Evolutionary conservation across 1,139 yeast genomes (phyloP).

Genomic region (Yamadazyma diddensiae): DNA sequence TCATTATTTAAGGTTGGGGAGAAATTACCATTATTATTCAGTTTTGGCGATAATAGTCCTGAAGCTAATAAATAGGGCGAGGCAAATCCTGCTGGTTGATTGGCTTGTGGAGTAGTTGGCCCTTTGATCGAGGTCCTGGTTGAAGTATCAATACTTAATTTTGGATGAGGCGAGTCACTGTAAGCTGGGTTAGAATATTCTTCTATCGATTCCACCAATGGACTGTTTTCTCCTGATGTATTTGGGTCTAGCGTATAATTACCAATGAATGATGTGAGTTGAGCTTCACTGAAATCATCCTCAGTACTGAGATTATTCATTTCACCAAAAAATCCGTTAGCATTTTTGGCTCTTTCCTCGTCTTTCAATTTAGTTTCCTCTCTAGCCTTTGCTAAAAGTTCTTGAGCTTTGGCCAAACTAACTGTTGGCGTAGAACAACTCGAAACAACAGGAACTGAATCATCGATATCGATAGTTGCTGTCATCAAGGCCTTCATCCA

Average conservation of each 20-base stretch:
- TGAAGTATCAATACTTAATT: constrained; percentile 31
- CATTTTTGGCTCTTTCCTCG: constrained; percentile 39
- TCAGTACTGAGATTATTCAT: constrained; percentile 26
- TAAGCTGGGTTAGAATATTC: constrained; percentile 14
- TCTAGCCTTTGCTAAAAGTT: constrained; percentile 75
- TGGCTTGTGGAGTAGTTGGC: constrained; percentile 32
- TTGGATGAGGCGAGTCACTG: constrained; percentile 19
- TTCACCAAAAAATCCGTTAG: constrained; percentile 20
- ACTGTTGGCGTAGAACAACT: constrained; percentile 95
- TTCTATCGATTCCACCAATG: constrained; percentile 32
- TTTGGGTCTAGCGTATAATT: constrained; percentile 22
- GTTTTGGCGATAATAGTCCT: constrained; percentile 51
- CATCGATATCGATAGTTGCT: constrained; percentile 95
- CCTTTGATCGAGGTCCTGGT: constrained; percentile 20
- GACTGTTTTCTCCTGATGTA: constrained; percentile 26
- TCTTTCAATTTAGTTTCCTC: constrained; percentile 66
- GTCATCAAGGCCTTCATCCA: constrained; percentile 97
- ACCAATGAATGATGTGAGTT: constrained; percentile 16
- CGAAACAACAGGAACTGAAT: constrained; percentile 87
- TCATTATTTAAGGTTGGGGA: constrained; percentile 18
- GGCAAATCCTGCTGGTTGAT: constrained; percentile 43
- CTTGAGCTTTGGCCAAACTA: constrained; percentile 82
- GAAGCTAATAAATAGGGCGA: constrained; percentile 62
- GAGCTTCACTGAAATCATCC: constrained; percentile 19
- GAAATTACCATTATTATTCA: constrained; percentile 16